Evolutionary conservation across 768 basidiomycete genomes (phyloP).

Genomic region (Lactarius evosmus): DNA sequence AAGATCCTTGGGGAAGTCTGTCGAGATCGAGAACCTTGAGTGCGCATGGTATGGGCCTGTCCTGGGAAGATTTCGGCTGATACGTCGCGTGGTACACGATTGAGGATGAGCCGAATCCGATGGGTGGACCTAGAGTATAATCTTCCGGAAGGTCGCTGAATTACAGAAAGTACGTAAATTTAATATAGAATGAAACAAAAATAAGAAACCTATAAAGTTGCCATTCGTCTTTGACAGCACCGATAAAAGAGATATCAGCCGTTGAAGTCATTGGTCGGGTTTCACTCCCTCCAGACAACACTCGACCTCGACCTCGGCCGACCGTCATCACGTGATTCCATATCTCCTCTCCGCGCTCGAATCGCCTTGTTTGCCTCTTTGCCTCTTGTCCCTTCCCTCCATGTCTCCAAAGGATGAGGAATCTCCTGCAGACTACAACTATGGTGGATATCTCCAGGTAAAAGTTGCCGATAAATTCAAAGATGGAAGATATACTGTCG

Average conservation of each 20-base stretch:
- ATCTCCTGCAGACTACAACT: constrained; percentile 78
- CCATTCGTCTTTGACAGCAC: constrained; percentile 84
- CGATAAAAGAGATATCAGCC: constrained; percentile 50
- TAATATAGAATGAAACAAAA: not conserved
- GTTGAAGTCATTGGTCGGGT: not conserved
- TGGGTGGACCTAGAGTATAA: constrained; percentile 72
- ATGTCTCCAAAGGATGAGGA: constrained; percentile 72
- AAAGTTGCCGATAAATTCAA: constrained; percentile 78
- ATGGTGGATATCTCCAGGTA: constrained; percentile 66
- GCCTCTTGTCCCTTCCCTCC: constrained; percentile 47
- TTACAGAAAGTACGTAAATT: not conserved
- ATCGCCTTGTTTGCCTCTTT: not conserved
- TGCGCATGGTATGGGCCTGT: constrained; percentile 55
- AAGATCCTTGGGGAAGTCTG: constrained; percentile 62
- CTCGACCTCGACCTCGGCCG: not conserved
- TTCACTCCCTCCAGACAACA: not conserved
- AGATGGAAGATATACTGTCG: constrained; percentile 76
- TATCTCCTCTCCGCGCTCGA: not conserved
- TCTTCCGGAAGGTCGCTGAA: constrained; percentile 63
- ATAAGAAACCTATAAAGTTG: constrained; percentile 63
- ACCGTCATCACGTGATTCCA: not conserved
- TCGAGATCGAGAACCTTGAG: constrained; percentile 91
- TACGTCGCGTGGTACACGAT: constrained; percentile 81
- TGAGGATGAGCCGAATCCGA: constrained; percentile 91
- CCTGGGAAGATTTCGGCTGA: constrained; percentile 40